Conservation (phyloP, 176 grass and related monocot genomes). For the Ampelocalamus luodianensis region DNA sequence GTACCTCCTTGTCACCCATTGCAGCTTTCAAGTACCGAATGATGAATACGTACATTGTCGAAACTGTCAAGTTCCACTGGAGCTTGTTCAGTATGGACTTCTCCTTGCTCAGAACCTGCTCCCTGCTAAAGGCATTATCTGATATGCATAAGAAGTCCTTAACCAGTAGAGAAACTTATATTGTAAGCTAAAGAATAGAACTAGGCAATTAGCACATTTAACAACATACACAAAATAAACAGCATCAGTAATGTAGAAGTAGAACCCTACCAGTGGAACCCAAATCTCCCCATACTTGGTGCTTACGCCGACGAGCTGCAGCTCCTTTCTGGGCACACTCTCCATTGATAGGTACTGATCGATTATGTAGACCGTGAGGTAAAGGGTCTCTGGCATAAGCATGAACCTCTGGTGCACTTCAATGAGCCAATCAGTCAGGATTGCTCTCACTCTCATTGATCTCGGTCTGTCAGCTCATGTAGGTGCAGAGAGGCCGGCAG, state of each 20-base stretch:
- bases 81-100: slow-evolving; percentile 65
- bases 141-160: slow-evolving; percentile 61
- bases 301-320: slow-evolving; percentile 77
- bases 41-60: slow-evolving; percentile 71
- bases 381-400: slow-evolving; percentile 83
- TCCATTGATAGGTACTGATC: slow-evolving; percentile 71
- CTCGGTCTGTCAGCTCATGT: slow-evolving; percentile 59
- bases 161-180: slow-evolving; percentile 42
- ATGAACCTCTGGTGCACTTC: slow-evolving; percentile 74
- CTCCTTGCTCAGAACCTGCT: slow-evolving; percentile 62
- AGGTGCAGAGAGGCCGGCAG: slow-evolving; percentile 56
- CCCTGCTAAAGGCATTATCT: slow-evolving; percentile 48
- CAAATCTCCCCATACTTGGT: slow-evolving; percentile 89
- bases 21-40: slow-evolving; percentile 67
- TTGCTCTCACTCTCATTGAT: slow-evolving; percentile 70
- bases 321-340: slow-evolving; percentile 53
- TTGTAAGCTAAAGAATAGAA: slow-evolving; percentile 19
- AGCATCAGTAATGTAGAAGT: neutral
- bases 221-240: slow-evolving; percentile 31
- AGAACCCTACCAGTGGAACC: slow-evolving; percentile 64
- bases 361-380: slow-evolving; percentile 72
- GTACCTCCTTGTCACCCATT: slow-evolving; percentile 50
- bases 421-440: slow-evolving; percentile 73
- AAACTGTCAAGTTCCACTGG: slow-evolving; percentile 79
- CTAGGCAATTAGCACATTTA: slow-evolving; percentile 32